These are phyloP conservation scores for Phytophthora hybrid DNA, from an alignment of 352 stramenopile species.

Conservation along the genomic window DNA sequence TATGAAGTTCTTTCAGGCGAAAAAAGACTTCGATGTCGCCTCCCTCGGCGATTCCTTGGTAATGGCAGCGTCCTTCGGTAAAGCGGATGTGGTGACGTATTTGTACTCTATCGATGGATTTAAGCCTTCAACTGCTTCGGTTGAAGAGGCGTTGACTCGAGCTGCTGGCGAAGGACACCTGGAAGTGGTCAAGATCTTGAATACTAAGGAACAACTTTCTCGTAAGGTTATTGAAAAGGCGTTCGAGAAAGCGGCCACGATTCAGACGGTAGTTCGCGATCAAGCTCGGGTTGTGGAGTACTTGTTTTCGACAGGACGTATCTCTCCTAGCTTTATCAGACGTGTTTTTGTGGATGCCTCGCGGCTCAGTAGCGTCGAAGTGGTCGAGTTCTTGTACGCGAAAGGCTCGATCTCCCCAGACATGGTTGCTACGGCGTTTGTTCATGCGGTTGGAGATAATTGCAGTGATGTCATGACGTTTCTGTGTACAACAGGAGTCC, in stretches of 20 bases:
- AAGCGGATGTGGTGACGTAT: not conserved
- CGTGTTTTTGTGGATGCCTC: not conserved
- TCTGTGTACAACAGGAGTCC: conserved; percentile 5
- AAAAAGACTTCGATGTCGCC: not conserved
- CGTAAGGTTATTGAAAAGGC: not conserved
- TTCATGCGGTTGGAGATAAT: not conserved
- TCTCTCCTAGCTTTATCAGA: conserved; percentile 1
- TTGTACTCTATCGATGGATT: not conserved
- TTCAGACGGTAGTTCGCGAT: not conserved
- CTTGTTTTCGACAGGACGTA: not conserved
- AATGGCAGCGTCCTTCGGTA: not conserved
- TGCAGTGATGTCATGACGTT: not conserved
- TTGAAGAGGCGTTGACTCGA: not conserved
- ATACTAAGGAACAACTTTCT: not conserved
- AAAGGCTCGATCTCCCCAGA: not conserved
- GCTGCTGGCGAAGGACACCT: not conserved
- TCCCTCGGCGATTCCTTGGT: not conserved
- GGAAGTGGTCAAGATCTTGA: conserved; percentile 1
- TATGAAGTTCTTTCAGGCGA: conserved; percentile 9
- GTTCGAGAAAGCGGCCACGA: not conserved
- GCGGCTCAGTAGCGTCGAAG: not conserved
- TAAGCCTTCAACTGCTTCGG: not conserved
- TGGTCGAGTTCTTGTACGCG: conserved; percentile 3
- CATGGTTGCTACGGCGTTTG: not conserved
- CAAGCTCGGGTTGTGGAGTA: not conserved